Evolutionary conservation across 202 grass and related monocot species (phyloP).

Genomic region (Carex sylvatica): DNA sequence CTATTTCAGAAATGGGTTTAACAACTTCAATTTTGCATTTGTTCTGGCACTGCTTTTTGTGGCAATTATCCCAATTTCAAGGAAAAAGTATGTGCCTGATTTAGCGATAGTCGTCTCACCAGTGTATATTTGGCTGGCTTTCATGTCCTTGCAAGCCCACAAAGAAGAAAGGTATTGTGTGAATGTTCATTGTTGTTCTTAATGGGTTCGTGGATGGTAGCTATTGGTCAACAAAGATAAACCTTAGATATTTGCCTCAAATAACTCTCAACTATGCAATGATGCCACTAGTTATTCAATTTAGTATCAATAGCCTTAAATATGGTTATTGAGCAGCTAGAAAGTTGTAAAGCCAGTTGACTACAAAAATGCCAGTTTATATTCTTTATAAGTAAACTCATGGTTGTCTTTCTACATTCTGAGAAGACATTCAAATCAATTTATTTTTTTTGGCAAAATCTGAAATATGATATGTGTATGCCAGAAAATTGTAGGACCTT

Average conservation of each 20-base stretch:
- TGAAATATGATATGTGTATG: neutral
- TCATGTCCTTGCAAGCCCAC: slow-evolving; percentile 96
- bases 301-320: neutral
- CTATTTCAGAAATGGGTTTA: slow-evolving; percentile 90
- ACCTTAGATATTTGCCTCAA: neutral
- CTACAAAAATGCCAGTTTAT: neutral
- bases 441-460: neutral
- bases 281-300: neutral
- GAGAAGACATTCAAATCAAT: neutral
- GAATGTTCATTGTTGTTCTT: slow-evolving; percentile 8
- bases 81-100: slow-evolving; percentile 78
- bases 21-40: slow-evolving; percentile 95
- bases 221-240: neutral
- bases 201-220: neutral
- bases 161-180: neutral
- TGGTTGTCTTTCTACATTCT: neutral
- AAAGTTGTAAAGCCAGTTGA: neutral
- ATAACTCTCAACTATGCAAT: neutral
- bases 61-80: slow-evolving; percentile 53
- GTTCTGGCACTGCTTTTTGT: slow-evolving; percentile 67
- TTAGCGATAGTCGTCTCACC: slow-evolving; percentile 81
- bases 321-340: neutral
- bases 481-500: neutral
- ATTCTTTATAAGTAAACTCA: neutral
- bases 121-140: slow-evolving; percentile 92